Conservation (phyloP, 2,329 filamentous ascomycete genomes). For the Fusarium sp. region DNA sequence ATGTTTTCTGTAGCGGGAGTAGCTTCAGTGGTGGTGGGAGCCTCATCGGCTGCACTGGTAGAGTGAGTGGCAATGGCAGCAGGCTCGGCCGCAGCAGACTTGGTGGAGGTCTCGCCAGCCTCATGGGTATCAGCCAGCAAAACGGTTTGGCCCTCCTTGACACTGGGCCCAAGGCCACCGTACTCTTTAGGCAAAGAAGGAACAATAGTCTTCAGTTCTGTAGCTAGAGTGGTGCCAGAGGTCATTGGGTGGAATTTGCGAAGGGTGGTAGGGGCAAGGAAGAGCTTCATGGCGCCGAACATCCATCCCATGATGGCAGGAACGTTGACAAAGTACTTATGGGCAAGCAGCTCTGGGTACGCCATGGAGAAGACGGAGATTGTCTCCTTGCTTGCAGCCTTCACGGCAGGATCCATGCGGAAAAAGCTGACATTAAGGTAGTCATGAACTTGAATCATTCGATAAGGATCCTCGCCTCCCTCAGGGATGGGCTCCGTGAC, state of each 20-base stretch:
- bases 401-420: conserved; percentile 80
- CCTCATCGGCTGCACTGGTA: background rate
- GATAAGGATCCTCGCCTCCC: conserved; percentile 82
- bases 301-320: conserved; percentile 92
- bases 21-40: background rate
- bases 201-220: conserved; percentile 68
- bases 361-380: conserved; percentile 83
- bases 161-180: conserved; percentile 73
- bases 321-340: conserved; percentile 98
- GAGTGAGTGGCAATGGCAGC: background rate
- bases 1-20: conserved; percentile 7
- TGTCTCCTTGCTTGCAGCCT: conserved; percentile 80
- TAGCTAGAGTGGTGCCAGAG: conserved; percentile 76
- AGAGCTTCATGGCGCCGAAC: conserved; percentile 79
- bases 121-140: conserved; percentile 37
- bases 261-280: conserved; percentile 77
- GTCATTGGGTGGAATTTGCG: conserved; percentile 84
- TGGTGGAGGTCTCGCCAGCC: conserved; percentile 24
- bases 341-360: conserved; percentile 84
- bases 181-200: conserved; percentile 78
- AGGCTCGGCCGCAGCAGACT: conserved; percentile 4
- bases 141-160: conserved; percentile 53
- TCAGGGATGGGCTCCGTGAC: conserved; percentile 79
- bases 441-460: conserved; percentile 93
- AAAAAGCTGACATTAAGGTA: conserved; percentile 90